Base-by-base conservation (phyloP, 1,284 basidiomycete genomes). In the Garcileccinum viscosum region DNA sequence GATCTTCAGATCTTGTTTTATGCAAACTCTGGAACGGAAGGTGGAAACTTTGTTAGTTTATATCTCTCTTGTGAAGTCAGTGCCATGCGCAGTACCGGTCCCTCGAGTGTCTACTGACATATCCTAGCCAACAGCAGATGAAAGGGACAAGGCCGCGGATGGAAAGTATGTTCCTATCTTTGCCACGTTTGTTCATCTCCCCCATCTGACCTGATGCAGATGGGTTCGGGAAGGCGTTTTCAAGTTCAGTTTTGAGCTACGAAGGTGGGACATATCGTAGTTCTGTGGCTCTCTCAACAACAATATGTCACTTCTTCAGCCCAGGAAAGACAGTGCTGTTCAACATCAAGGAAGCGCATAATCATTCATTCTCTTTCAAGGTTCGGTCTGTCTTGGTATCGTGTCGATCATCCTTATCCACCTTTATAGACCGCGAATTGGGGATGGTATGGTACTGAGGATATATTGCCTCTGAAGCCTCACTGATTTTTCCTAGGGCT, bases 171-270 rank as follows among this genome's bases (percentile, higher is more conserved):
- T 77, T 17, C 37, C 22, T 24, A 17, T n/a, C 40, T 27, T 15
- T 7, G 5, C 5, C 0, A 11, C n/a, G n/a, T 66, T 17, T 33
- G 2, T 33, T 58, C 27, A 37, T 59, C 60, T 60, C 14, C 44
- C 9, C n/a, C 58, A 66, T 53, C 42, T 50, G 19, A 8, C 0
- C 63, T 24, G 6, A 22, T 60, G 14, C 37, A 92, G 90, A 80
- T 96, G 95, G 95, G 81, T 87, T 19, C 88, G 95, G n/a, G 91
- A 94, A 70, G 95, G 95, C 2, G 81, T 91, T 27, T 96, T 90
- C 82, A 93, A 91, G 76, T 96, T 96, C 79, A 90, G 87, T 70
- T 95, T 96, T 76, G 94, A 95, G 77, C 84, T 96, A 73, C 88
- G 88, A 77, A 90, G 87, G 91, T 91, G 82, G 56, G n/a, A 17